phyloP scores from a whole-genome alignment of 169 alveolate species.

The Eimeria falciformis region DNA sequence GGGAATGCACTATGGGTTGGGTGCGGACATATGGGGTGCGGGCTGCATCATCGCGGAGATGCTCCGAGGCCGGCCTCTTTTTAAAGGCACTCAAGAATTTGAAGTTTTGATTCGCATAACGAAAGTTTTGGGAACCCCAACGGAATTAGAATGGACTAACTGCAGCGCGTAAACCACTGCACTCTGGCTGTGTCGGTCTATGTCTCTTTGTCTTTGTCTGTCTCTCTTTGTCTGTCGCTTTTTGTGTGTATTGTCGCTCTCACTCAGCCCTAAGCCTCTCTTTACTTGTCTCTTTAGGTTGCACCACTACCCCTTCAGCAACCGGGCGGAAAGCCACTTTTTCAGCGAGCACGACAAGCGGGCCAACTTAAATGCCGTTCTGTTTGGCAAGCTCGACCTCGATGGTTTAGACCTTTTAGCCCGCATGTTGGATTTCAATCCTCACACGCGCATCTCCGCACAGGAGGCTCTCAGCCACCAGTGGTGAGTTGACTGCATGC shows the following conservation, averaged over 20 bases:
- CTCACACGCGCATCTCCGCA: conserved; percentile 95
- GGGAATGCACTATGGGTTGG: conserved; percentile 86
- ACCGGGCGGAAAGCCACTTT: conserved; percentile 74
- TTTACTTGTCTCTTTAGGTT: neutral
- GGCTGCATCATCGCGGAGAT: conserved; percentile 92
- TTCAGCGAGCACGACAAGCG: conserved; percentile 75
- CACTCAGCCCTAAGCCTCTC: neutral
- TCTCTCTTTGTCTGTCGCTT: neutral
- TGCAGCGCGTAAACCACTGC: conserved; percentile 81
- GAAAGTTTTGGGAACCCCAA: conserved; percentile 90
- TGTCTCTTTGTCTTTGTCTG: neutral
- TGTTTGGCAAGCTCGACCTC: conserved; percentile 72
- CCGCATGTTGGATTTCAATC: conserved; percentile 94
- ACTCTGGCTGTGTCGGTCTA: neutral
- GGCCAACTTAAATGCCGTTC: conserved; percentile 64
- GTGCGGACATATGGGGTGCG: conserved; percentile 92
- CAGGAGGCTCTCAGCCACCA: conserved; percentile 97
- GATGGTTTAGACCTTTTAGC: conserved; percentile 88
- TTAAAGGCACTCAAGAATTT: conserved; percentile 91
- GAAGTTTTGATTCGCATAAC: conserved; percentile 87
- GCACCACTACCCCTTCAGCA: conserved; percentile 75
- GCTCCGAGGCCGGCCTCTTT: conserved; percentile 90
- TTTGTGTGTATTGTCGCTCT: neutral
- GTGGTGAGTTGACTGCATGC: no score
- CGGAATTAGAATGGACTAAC: conserved; percentile 89